Percentiles rank a stretch among this genome's conserved stretches.
phyloP scores from a whole-genome alignment of 441 rosid genomes.

The Pelargonium cotyledonis region DNA sequence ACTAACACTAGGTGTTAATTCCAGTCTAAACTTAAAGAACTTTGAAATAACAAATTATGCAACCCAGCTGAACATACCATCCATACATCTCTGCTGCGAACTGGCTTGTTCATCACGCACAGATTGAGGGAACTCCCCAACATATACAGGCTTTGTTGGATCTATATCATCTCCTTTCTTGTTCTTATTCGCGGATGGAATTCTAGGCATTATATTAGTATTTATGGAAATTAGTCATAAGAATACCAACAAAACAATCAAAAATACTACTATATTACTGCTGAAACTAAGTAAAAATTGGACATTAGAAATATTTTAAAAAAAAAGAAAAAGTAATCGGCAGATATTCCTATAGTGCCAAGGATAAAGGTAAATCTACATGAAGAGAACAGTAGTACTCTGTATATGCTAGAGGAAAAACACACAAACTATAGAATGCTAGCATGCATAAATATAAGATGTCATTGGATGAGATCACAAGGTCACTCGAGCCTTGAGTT shows the following conservation, averaged over 20 bases:
- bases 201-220: slow-evolving; percentile 35
- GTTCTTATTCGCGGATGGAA: slow-evolving; percentile 39
- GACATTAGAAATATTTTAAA: neutral
- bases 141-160: slow-evolving; percentile 75
- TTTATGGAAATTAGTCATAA: neutral
- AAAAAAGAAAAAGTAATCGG: neutral
- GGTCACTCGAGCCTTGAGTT: neutral
- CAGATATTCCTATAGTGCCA: slow-evolving; percentile 2
- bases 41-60: neutral
- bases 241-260: neutral
- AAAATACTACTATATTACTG: neutral
- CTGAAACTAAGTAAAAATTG: neutral
- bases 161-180: slow-evolving; percentile 47
- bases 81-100: slow-evolving; percentile 40
- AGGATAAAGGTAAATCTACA: neutral
- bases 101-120: slow-evolving; percentile 67
- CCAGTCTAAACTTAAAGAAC: slow-evolving; percentile 5
- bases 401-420: neutral
- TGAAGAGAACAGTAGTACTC: neutral
- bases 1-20: slow-evolving; percentile 1
- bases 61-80: slow-evolving; percentile 42
- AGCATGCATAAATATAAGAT: neutral
- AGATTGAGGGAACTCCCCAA: slow-evolving; percentile 78
- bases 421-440: neutral
- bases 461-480: neutral